Percentiles rank a stretch among this genome's conserved stretches.
These are phyloP conservation scores for Talaromyces sp. DNA, from an alignment of 2,329 filamentous ascomycete species.

Conservation along the genomic window DNA sequence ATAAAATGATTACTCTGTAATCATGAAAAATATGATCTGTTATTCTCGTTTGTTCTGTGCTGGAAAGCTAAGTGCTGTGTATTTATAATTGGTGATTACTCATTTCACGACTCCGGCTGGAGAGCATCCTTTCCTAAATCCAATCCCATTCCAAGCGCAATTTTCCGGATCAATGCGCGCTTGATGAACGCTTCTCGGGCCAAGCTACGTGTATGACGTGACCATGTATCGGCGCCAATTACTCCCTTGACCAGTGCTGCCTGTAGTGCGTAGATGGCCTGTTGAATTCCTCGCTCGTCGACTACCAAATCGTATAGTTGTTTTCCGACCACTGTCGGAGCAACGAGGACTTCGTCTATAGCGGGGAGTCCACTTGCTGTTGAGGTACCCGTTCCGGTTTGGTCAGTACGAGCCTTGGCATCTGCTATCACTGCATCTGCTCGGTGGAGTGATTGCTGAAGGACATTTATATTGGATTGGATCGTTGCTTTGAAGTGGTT, in stretches of 20 bases:
- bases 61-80: background rate
- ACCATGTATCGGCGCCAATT: constrained; percentile 46
- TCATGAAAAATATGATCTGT: background rate
- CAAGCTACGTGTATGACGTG: constrained; percentile 44
- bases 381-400: constrained; percentile 17
- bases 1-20: background rate
- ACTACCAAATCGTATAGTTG: constrained; percentile 87
- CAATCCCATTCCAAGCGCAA: constrained; percentile 45
- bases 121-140: constrained; percentile 22
- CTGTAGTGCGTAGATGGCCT: constrained; percentile 69
- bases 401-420: constrained; percentile 56
- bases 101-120: background rate
- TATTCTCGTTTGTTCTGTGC: background rate
- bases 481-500: constrained; percentile 68
- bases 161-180: constrained; percentile 45
- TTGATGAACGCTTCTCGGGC: constrained; percentile 49
- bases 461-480: constrained; percentile 70
- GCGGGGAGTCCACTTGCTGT: constrained; percentile 55
- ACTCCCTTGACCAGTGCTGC: constrained; percentile 44
- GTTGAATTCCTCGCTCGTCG: constrained; percentile 80
- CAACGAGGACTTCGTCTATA: constrained; percentile 89
- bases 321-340: constrained; percentile 85
- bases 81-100: background rate
- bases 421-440: constrained; percentile 74
- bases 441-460: constrained; percentile 71